These are phyloP conservation scores for Colletotrichum paranaense DNA, from an alignment of 2,329 filamentous ascomycete species.

Conservation along the genomic window DNA sequence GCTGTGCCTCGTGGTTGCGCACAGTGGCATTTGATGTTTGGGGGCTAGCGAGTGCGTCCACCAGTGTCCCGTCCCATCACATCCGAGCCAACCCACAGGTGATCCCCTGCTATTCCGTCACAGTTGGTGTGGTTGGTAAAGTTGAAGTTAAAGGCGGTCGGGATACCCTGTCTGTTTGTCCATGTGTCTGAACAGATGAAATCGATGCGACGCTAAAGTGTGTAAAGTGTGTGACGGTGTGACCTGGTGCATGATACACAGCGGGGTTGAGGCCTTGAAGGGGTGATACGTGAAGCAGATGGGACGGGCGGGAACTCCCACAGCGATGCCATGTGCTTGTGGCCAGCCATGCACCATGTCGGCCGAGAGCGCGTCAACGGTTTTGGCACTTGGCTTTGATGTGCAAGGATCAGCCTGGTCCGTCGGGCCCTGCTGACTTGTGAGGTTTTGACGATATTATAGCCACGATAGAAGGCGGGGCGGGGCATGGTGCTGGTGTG, in stretches of 20 bases:
- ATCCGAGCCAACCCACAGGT: constrained; percentile 3
- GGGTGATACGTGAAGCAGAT: constrained; percentile 15
- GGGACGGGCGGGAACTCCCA: constrained; percentile 35
- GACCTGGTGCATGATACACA: constrained; percentile 29
- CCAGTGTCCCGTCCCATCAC: constrained; percentile 7
- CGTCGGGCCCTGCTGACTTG: not conserved
- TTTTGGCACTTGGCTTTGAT: not conserved
- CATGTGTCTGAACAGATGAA: constrained; percentile 11
- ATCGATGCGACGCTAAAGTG: constrained; percentile 29
- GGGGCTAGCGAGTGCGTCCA: not conserved
- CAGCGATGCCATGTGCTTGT: constrained; percentile 27
- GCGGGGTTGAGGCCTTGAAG: constrained; percentile 10
- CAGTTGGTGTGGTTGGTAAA: not conserved
- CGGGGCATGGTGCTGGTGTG: no score
- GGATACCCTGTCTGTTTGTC: constrained; percentile 12
- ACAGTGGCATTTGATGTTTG: not conserved
- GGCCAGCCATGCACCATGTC: constrained; percentile 20
- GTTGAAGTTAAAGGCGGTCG: not conserved
- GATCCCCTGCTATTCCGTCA: not conserved
- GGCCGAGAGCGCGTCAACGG: constrained; percentile 10
- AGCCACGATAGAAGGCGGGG: not conserved
- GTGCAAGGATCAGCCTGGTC: constrained; percentile 12
- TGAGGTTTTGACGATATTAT: not conserved
- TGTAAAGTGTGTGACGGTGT: constrained; percentile 13
- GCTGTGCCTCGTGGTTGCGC: not conserved